phyloP scores from a whole-genome alignment of 192 early-diverging fungal genomes.

The Pilaira anomala region DNA sequence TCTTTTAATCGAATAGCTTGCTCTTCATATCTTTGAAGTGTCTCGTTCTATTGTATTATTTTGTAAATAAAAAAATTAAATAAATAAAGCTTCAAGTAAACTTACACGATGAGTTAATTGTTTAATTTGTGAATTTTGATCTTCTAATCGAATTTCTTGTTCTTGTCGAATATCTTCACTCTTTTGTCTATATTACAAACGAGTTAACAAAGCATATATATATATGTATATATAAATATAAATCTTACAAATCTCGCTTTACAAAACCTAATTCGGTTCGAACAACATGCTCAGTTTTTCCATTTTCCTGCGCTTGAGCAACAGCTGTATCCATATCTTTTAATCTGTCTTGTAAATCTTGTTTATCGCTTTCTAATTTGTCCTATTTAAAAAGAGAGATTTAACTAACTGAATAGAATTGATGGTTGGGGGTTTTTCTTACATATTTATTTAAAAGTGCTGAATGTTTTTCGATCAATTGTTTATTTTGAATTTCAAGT shows the following conservation, averaged over 20 bases:
- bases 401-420: neutral
- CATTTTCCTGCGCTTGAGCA: slow-evolving; percentile 67
- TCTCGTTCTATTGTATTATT: slow-evolving; percentile 41
- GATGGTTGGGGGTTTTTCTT: slow-evolving; percentile 11
- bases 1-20: slow-evolving; percentile 76
- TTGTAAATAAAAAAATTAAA: neutral
- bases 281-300: slow-evolving; percentile 81
- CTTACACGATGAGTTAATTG: slow-evolving; percentile 63
- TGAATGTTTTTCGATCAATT: slow-evolving; percentile 50
- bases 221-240: neutral
- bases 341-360: slow-evolving; percentile 69
- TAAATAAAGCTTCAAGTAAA: neutral
- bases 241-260: slow-evolving; percentile 74
- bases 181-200: slow-evolving; percentile 51
- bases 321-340: slow-evolving; percentile 76
- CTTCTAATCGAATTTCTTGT: slow-evolving; percentile 56
- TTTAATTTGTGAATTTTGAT: slow-evolving; percentile 57
- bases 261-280: slow-evolving; percentile 83
- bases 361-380: slow-evolving; percentile 66
- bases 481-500: slow-evolving; percentile 50
- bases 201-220: neutral
- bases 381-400: slow-evolving; percentile 47
- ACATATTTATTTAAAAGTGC: slow-evolving; percentile 42
- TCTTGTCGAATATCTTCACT: slow-evolving; percentile 76
- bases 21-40: slow-evolving; percentile 61